These are phyloP conservation scores for Phytopythium delawarense DNA, from an alignment of 352 stramenopile genomes.

Conservation along the genomic window DNA sequence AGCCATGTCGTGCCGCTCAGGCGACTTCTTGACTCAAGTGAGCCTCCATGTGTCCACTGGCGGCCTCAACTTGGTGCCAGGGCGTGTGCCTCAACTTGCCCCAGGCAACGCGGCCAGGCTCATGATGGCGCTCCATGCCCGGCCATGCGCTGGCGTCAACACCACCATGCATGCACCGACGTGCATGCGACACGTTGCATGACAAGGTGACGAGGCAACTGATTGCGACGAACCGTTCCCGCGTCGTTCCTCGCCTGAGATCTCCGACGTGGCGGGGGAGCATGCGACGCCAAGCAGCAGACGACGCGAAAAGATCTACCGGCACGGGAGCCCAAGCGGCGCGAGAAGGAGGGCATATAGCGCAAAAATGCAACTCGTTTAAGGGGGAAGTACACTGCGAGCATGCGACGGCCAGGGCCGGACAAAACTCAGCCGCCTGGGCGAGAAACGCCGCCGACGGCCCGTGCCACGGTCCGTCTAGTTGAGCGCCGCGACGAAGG, in stretches of 20 bases:
- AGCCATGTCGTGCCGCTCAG: too few relatives aligned
- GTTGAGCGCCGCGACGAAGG: constrained; percentile 33
- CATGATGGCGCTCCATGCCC: too few relatives aligned
- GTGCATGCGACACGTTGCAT: neutral
- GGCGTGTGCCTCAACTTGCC: too few relatives aligned
- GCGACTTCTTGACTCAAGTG: too few relatives aligned
- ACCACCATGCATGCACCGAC: too few relatives aligned
- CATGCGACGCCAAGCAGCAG: neutral
- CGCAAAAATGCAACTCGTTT: constrained; percentile 2
- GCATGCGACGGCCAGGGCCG: neutral
- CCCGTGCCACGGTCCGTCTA: constrained; percentile 19
- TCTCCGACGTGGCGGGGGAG: neutral
- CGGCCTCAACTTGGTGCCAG: too few relatives aligned
- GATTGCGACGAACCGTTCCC: neutral
- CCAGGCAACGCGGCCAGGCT: too few relatives aligned
- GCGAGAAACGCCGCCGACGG: neutral
- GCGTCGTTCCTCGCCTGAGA: neutral
- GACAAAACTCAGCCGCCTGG: constrained; percentile 5
- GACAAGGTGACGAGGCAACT: neutral
- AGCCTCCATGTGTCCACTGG: too few relatives aligned
- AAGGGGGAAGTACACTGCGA: neutral
- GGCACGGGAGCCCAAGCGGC: too few relatives aligned
- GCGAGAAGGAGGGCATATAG: neutral
- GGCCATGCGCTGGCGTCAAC: too few relatives aligned
- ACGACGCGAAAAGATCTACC: neutral